Percentiles rank a stretch among this genome's conserved stretches.
These are phyloP conservation scores for Ophioceras dolichostomum DNA, from an alignment of 2,329 filamentous ascomycete genomes.

Conservation along the genomic window DNA sequence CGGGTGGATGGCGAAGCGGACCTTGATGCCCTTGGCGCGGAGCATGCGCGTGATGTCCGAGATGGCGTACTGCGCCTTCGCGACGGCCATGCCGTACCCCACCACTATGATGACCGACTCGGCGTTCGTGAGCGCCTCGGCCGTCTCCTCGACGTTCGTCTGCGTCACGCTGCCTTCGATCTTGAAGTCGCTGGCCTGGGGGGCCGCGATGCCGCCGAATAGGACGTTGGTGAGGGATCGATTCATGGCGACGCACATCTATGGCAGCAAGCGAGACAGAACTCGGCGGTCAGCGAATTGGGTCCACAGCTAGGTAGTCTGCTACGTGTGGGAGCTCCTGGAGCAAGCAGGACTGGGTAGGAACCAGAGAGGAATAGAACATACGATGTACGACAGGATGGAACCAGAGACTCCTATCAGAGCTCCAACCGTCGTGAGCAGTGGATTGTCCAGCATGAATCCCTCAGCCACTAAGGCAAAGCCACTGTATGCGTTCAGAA, in stretches of 20 bases:
- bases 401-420: conserved; percentile 82
- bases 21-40: conserved; percentile 63
- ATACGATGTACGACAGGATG: conserved; percentile 66
- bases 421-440: conserved; percentile 75
- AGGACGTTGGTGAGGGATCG: conserved; percentile 79
- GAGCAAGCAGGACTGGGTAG: too few relatives aligned
- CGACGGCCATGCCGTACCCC: conserved; percentile 89
- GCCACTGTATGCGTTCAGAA: conserved; percentile 81
- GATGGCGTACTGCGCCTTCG: conserved; percentile 85
- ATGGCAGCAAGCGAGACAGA: too few relatives aligned
- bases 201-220: conserved; percentile 66
- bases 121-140: conserved; percentile 60
- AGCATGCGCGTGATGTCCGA: conserved; percentile 67
- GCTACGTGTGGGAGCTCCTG: too few relatives aligned
- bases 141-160: conserved; percentile 69
- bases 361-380: too few relatives aligned
- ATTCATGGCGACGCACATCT: conserved; percentile 81
- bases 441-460: conserved; percentile 79
- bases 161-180: conserved; percentile 71
- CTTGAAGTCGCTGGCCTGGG: conserved; percentile 53
- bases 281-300: too few relatives aligned
- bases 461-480: conserved; percentile 86
- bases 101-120: conserved; percentile 85
- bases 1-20: conserved; percentile 82
- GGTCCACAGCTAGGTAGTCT: too few relatives aligned